Evolutionary conservation across 768 basidiomycete species (phyloP), one percentile per base, ranked within the genome.

Genomic region (Suillus plorans): DNA sequence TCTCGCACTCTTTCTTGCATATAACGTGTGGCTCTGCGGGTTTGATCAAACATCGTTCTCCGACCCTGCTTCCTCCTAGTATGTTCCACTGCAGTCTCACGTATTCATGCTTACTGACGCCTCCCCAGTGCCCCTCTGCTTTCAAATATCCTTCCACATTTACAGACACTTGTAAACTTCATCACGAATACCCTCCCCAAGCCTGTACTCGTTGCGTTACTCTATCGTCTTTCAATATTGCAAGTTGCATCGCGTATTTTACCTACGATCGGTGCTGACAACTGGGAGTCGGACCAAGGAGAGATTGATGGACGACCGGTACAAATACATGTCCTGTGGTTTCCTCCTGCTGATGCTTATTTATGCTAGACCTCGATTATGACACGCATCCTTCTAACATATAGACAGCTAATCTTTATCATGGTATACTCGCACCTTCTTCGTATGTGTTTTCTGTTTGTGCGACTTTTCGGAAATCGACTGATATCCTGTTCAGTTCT

Each of bases 21-120:
- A 93, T 75, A 94, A 94, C 68, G 85, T 95, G 41, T 95, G 94
- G 94, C 81, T 95, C 41, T 94, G 92, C 71, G 91, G 91, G 20
- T 89, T 91, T 68, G 90, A 91, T 74, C 85, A 87, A 68, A 84
- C 86, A 62, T 87, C 90, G 0, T 87, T 89, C 68, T 87, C 86
- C 34, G 88, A 91, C 71, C 85, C 89, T 12, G 86, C 88, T 42
- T 89, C 89, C 13, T 88, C 90, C 60, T 92, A 93, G 92, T 94
- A 75, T 60, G 89, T 83, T 16, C 25, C 20, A 59, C 2, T 3
- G 10, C 50, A 37, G 53, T 50, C 55, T 56, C 31, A 45, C 44
- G 37, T 31, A 42, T 20, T 60, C 62, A 41, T 12, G 14, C 57
- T 60, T 50, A 57, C n/a, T 72, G 45, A 69, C 64, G 55, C 37